phyloP scores from a whole-genome alignment of 78 protist genomes.

The Pigoraptor vietnamica region DNA sequence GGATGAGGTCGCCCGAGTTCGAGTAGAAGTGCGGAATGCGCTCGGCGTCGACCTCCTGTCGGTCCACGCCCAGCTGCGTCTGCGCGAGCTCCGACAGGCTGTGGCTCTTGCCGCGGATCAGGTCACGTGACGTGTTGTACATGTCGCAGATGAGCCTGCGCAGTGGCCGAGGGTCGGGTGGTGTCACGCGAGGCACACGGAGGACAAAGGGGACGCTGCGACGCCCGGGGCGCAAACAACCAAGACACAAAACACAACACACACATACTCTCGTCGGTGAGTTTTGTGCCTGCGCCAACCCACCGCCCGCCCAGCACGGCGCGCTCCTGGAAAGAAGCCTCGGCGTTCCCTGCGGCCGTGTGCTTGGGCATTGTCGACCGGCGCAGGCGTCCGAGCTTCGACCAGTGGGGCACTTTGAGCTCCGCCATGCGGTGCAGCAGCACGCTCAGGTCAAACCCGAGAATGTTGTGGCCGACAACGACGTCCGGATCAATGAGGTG shows the following conservation, averaged over 20 bases:
- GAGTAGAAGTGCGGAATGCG: neutral
- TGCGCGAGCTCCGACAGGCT: constrained; percentile 13
- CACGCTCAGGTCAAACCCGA: constrained; percentile 76
- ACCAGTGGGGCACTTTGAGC: constrained; percentile 62
- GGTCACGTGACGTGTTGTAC: constrained; percentile 47
- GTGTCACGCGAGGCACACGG: neutral
- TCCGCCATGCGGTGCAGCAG: constrained; percentile 80
- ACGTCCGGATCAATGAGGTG: constrained; percentile 71
- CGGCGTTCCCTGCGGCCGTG: constrained; percentile 9
- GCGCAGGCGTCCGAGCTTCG: constrained; percentile 77
- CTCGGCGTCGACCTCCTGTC: constrained; percentile 14
- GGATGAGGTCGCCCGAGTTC: neutral
- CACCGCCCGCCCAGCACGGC: constrained; percentile 16
- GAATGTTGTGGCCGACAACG: constrained; percentile 82
- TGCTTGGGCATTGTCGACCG: constrained; percentile 30
- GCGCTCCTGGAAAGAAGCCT: constrained; percentile 22
- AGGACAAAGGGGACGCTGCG: neutral
- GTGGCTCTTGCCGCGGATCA: constrained; percentile 57
- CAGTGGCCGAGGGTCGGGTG: constrained; percentile 12
- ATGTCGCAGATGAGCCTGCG: constrained; percentile 79
- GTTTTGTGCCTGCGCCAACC: neutral
- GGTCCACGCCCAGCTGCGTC: constrained; percentile 58
- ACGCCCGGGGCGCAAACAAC: too few species aligned
- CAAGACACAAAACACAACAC: neutral
- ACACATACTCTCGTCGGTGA: neutral